These are phyloP conservation scores for Chaetothyriales sp. DNA, from an alignment of 2,329 filamentous ascomycete genomes.

Conservation along the genomic window DNA sequence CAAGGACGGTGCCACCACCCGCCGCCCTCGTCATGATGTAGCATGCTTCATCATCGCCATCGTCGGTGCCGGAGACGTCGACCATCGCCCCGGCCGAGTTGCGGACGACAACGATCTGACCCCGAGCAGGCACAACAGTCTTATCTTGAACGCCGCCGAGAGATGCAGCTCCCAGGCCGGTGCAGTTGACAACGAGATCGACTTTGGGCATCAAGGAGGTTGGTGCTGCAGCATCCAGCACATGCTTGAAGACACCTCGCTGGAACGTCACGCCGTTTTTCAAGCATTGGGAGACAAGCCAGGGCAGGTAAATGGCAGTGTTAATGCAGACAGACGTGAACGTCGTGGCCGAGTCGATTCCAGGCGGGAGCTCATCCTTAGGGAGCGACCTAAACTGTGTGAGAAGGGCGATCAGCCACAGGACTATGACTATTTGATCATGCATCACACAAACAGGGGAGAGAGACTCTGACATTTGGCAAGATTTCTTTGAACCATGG, in stretches of 20 bases:
- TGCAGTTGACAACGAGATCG: conserved; percentile 64
- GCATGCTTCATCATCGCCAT: conserved; percentile 53
- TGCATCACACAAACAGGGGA: not conserved
- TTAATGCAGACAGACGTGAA: conserved; percentile 88
- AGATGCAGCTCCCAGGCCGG: conserved; percentile 56
- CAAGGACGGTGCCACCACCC: conserved; percentile 69
- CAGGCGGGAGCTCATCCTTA: conserved; percentile 3
- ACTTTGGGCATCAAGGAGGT: conserved; percentile 36
- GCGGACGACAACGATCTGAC: conserved; percentile 56
- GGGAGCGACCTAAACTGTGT: conserved; percentile 31
- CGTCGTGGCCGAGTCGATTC: conserved; percentile 52
- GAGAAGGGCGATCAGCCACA: not conserved
- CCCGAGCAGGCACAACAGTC: conserved; percentile 58
- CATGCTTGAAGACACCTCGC: conserved; percentile 50
- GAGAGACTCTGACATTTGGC: conserved; percentile 41
- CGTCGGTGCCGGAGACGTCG: conserved; percentile 55
- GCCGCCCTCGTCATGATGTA: conserved; percentile 71
- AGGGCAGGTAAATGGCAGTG: conserved; percentile 69
- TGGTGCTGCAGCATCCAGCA: conserved; percentile 55
- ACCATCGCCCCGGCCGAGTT: conserved; percentile 65
- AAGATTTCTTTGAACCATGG: conserved; percentile 62
- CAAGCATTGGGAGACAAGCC: conserved; percentile 64
- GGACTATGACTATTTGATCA: not conserved
- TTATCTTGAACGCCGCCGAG: conserved; percentile 69
- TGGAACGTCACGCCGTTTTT: conserved; percentile 55